Base-by-base conservation (phyloP, 768 basidiomycete species). In the Amanita thiersii region DNA sequence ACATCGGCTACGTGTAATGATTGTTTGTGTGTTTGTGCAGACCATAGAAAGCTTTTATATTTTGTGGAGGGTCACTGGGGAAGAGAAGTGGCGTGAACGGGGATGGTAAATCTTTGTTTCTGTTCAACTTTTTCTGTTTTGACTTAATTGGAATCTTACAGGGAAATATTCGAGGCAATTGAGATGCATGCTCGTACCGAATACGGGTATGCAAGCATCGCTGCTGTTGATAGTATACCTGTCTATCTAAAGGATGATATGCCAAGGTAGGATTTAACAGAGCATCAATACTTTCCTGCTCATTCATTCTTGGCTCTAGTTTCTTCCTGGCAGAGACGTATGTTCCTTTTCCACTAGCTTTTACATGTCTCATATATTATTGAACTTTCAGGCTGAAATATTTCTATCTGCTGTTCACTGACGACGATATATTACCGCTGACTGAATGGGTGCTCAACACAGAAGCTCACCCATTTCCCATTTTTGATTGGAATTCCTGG, bases 391-490 rank as follows among this genome's bases (percentile, higher is more conserved):
- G 74, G 31, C 60, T 86, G 38, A 85, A 85, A 57, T 86, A 86
- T 56, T 65, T 84, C 17, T 78, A 77, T 56, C 64, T 87, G 21
- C 57, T 84, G 31, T 87, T 85, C 58, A 66, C 62, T 37, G 76
- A 85, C 19, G 70, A 73, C 2, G 81, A 86, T 40, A 58, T 72
- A 7, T 50, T 86, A 12, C 63, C 69, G 3, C 49, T 79, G 11
- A 61, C 73, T 12, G 52, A 68, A 37, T 79, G 73, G 72, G 75
- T 79, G 9, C 75, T 79, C 47, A 79, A 79, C 46, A 76, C 76
- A 0, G 73, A 79, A 55, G 88, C 84, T 17, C 88, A 89, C 52
- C 86, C 87, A 12, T 56, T 89, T n/a, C 85, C 83, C 2, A 66
- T 85, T 18, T 81, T 85, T 45, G 52, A 68, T 17, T 86, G 81